Base-by-base conservation (phyloP, 2,329 filamentous ascomycete genomes). In the Amauroascus niger region DNA sequence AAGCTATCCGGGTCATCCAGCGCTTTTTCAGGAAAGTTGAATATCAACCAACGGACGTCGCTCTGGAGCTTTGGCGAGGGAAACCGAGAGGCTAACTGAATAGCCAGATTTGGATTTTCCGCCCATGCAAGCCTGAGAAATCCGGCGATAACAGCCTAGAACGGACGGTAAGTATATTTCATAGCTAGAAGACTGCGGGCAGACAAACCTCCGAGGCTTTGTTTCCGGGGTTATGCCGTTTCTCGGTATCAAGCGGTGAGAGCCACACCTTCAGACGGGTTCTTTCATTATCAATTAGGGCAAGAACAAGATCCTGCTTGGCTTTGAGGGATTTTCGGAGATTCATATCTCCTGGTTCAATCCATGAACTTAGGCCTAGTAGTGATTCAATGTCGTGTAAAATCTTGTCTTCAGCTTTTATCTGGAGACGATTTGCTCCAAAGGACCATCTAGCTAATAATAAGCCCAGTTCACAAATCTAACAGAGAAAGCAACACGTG, bases 351-450 rank as follows among this genome's bases (percentile, higher is more conserved):
- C 67, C 62, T 53, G 67, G 66, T 4, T 55, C 73, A 3, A 87
- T 79, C 55, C 74, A 75, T 0, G 79, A 75, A 9, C 89, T 78
- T 2, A 73, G 76, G 58, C 82, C 81, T 57, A 98, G 71, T 13
- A 83, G 79, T 9, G 71, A 67, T 47, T 84, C 74, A 33, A 96
- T 83, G 65, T 96, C 89, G 6, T 79, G 78, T 37, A 97, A 78
- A 16, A 95, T 74, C 60, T 86, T 85, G 32, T 88, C 81, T 70
- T 99, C 93, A 0, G 94, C 91, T 73, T 95, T 97, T 49, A 97
- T 76, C 66, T 98, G 93, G 14, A 98, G 73, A 47, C 87, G 80
- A 65, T 96, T 98, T 62, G 91, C 93, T 54, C 93, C 93, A 69
- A 93, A 97, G 0, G 93, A 95, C 91, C 93, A 98, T 60, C 76